Base-by-base conservation (phyloP, 441 rosid species). In the Raphanus hybrid region DNA sequence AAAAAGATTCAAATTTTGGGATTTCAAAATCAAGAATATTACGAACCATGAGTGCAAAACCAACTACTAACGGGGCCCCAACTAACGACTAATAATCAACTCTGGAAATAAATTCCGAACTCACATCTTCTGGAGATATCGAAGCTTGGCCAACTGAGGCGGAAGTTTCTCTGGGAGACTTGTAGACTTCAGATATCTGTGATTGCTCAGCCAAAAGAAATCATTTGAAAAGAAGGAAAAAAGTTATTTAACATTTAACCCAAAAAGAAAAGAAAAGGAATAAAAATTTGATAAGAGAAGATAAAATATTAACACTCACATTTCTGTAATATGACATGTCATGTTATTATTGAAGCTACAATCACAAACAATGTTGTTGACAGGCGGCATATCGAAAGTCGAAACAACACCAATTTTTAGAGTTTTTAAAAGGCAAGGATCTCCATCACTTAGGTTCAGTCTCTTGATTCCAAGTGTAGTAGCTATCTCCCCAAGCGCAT, bases 401-500 rank as follows among this genome's bases (percentile, higher is more conserved):
- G 23, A 57, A 57, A 57, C 0, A 10, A 4, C 60, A 16, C 26
- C 61, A 20, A 6, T 27, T 1, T 55, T 60, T 68, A 75, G 74
- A 9, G 6, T 60, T 48, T 37, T 0, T 50, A 7, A 61, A 10
- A n/a, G 1, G 34, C 79, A 75, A 9, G 73, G 78, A 8, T 69
- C 74, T 69, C 16, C 39, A 50, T 6, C 0, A 6, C 43, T 61
- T 61, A 75, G 64, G 74, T 69, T 26, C 3, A 69, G 2, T 50
- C 64, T 37, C 57, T 50, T 62, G 9, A 68, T 14, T 8, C 79
- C 79, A 69, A 75, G 79, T 50, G 74, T 69, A 62, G 34, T 75
- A 52, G 74, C 69, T 50, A 75, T 75, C 64, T 75, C 7, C 35
- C 2, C 45, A n/a, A 75, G 64, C 10, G 64, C 74, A 8, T 26